Percentiles rank a stretch among this genome's conserved stretches.
These are phyloP conservation scores for Dioszegia aurantiaca DNA, from an alignment of 768 basidiomycete genomes.

Conservation along the genomic window DNA sequence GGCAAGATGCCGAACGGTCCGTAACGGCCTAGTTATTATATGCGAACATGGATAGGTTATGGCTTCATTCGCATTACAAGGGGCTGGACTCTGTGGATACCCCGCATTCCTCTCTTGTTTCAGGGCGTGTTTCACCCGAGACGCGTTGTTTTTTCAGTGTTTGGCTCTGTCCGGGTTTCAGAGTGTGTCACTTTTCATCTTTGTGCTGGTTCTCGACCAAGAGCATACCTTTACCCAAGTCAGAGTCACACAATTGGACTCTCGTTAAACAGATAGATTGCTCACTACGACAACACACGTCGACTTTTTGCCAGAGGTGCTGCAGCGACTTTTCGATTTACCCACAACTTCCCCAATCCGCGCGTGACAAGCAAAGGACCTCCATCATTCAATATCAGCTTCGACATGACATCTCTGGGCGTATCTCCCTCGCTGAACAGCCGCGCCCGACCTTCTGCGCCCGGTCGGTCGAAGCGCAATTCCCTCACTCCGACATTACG, in stretches of 20 bases:
- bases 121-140: conserved; percentile 4
- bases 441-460: conserved; percentile 26
- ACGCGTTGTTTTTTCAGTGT: not conserved
- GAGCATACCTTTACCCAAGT: too few species aligned
- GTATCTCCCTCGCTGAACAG: not conserved
- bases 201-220: too few species aligned
- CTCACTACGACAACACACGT: too few species aligned
- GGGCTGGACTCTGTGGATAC: not conserved
- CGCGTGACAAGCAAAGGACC: not conserved
- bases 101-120: not conserved
- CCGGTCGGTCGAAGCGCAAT: conserved; percentile 20
- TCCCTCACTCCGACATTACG: conserved; percentile 21
- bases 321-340: too few species aligned
- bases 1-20: too few species aligned
- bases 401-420: conserved; percentile 7
- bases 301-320: too few species aligned
- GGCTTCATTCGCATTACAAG: too few species aligned
- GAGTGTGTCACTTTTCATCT: not conserved
- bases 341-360: too few species aligned
- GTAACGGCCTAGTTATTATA: too few species aligned
- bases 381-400: not conserved
- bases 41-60: too few species aligned
- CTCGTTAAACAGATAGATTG: too few species aligned
- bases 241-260: too few species aligned
- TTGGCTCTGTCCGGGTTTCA: not conserved